phyloP scores from a whole-genome alignment of 306 rosid species.

The Abrus pulchellus region DNA sequence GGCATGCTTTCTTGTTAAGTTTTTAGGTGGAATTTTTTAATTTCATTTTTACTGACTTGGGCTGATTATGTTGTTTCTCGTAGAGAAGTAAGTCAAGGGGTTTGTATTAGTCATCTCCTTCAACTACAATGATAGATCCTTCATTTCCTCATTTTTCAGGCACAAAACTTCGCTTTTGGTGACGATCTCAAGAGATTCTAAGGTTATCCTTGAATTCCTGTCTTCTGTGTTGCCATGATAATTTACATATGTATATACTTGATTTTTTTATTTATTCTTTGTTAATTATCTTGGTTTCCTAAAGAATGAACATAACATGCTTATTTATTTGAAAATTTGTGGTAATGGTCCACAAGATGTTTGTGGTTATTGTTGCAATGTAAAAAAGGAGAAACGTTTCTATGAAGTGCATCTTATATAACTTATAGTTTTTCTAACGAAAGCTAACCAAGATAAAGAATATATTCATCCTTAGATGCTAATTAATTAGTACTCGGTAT shows the following conservation, averaged over 20 bases:
- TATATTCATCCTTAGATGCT: conserved; percentile 30
- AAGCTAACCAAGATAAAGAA: conserved; percentile 30
- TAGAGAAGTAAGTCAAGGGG: conserved; percentile 16
- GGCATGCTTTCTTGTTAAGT: neutral
- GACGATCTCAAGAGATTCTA: conserved; percentile 82
- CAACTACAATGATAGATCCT: conserved; percentile 44
- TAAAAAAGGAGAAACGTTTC: conserved; percentile 28
- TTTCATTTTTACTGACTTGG: conserved; percentile 7
- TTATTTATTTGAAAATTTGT: conserved; percentile 5
- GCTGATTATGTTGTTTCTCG: conserved; percentile 17
- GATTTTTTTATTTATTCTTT: neutral
- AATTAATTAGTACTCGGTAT: conserved; percentile 5
- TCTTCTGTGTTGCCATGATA: conserved; percentile 20
- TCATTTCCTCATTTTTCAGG: conserved; percentile 58
- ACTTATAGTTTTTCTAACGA: neutral
- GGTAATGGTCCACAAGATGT: conserved; percentile 1
- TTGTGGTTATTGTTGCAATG: conserved; percentile 3
- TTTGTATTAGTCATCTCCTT: conserved; percentile 24
- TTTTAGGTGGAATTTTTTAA: neutral
- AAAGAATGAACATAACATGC: neutral
- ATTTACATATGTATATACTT: conserved; percentile 9
- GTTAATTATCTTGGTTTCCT: conserved; percentile 9
- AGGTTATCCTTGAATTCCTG: conserved; percentile 57
- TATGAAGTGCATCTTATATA: neutral
- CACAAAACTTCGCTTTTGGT: conserved; percentile 81